Percentiles rank a stretch among this genome's conserved stretches.
Conservation (phyloP, 2,329 filamentous ascomycete species). For the Penicillium sp. region DNA sequence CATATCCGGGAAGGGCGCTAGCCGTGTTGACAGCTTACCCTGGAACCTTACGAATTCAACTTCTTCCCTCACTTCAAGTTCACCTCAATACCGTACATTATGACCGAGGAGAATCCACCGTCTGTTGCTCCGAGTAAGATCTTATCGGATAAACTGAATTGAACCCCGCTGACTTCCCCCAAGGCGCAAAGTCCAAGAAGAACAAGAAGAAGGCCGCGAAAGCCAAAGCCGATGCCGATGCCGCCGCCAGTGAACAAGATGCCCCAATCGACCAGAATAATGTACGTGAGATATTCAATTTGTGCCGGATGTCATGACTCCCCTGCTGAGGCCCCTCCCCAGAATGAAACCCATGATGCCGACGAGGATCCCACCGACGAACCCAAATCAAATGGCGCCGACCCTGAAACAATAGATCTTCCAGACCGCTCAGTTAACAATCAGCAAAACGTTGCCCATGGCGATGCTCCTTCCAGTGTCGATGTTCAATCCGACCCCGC, state of each 20-base stretch:
- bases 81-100: slow-evolving; percentile 15
- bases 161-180: slow-evolving; percentile 18
- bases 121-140: slow-evolving; percentile 26
- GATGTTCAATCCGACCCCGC: slow-evolving; percentile 12
- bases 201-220: slow-evolving; percentile 58
- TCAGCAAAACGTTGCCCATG: not conserved
- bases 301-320: not conserved
- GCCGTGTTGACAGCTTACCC: slow-evolving; percentile 38
- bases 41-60: slow-evolving; percentile 11
- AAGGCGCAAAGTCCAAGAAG: slow-evolving; percentile 57
- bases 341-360: slow-evolving; percentile 20
- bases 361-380: slow-evolving; percentile 13
- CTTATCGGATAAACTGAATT: slow-evolving; percentile 1
- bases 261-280: slow-evolving; percentile 24
- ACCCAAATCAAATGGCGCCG: slow-evolving; percentile 33
- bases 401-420: slow-evolving; percentile 40
- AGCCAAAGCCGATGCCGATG: slow-evolving; percentile 45
- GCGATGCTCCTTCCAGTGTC: slow-evolving; percentile 7
- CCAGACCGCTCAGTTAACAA: slow-evolving; percentile 12
- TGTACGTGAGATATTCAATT: slow-evolving; percentile 8
- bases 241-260: slow-evolving; percentile 24
- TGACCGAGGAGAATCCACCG: slow-evolving; percentile 24
- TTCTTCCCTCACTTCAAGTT: not conserved
- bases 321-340: slow-evolving; percentile 18
- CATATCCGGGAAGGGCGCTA: slow-evolving; percentile 26